These are phyloP conservation scores for Neurospora sp. DNA, from an alignment of 495 filamentous ascomycete genomes.

Conservation along the genomic window DNA sequence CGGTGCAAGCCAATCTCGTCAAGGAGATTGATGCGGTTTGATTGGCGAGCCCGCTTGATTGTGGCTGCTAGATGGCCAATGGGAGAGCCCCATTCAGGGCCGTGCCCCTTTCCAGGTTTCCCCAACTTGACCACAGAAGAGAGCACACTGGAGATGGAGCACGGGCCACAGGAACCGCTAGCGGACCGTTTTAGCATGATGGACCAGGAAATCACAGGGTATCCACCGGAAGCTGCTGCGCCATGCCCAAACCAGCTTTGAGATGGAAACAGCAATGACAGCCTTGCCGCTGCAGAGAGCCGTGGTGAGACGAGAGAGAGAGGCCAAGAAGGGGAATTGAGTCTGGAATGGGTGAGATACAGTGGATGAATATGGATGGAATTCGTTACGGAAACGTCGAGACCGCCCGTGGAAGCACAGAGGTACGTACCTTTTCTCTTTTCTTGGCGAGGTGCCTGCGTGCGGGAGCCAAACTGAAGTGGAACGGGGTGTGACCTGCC, in stretches of 20 bases:
- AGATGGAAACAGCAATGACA: neutral
- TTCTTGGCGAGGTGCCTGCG: neutral
- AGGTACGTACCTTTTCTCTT: neutral
- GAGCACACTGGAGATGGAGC: neutral
- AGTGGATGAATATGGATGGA: neutral
- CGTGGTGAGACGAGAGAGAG: neutral
- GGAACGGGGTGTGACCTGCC: neutral
- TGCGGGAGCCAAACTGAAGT: neutral
- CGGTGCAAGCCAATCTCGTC: slow-evolving; percentile 18
- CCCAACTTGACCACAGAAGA: neutral
- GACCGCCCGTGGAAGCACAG: neutral
- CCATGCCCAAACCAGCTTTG: neutral
- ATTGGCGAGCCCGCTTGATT: slow-evolving; percentile 8
- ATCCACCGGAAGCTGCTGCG: neutral
- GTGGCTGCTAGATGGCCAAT: neutral
- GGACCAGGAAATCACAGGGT: neutral
- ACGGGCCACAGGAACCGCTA: neutral
- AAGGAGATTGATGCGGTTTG: slow-evolving; percentile 13
- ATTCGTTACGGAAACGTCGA: neutral
- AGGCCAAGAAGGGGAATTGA: neutral
- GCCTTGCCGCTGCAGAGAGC: neutral
- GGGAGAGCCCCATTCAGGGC: neutral
- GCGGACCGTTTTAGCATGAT: neutral
- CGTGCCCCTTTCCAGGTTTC: neutral
- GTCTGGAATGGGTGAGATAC: neutral